Base-by-base conservation (phyloP, 106 monocot genomes). In the Apostasia ramifera region DNA sequence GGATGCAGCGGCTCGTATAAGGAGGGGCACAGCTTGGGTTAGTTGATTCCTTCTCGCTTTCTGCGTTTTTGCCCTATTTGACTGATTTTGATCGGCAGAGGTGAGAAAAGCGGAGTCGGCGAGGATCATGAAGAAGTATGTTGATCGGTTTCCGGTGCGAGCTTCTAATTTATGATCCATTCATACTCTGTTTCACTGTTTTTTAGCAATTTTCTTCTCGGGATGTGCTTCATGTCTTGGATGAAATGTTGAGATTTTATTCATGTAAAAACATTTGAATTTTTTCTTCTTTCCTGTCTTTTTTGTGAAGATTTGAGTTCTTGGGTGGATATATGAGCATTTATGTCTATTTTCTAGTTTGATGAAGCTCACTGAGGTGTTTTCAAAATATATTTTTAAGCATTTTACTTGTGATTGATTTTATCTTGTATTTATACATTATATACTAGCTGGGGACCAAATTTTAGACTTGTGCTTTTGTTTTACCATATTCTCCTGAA, bases 111-210 rank as follows among this genome's bases (percentile, higher is more conserved):
- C 41, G 12, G 73, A 73, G 51, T 73, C 73, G 52, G 44, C 73
- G 52, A 73, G 63, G 54, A 73, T 73, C 10, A 63, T 53, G 64
- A 53, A 51, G 44, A 73, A 73, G 62, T 73, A 73, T n/a, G 41
- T 10, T 14, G 55, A 73, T 13, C n/a, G 73, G 61, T 43, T 73
- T 61, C 73, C 73, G 62, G 73, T 73, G 44, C 38, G 59, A 11
- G 51, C 66, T 37, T 44, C 8, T 50, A 1, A 12, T 61, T 45
- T 63, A 44, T 63, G 9, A 1, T 45, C 62, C 0, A 44, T 45
- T 44, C 6, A 44, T 12, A 13, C n/a, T 63, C n/a, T 46, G 26
- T 26, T 26, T 26, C 26, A 26, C 26, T 26, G 26, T 63, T 63
- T 63, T 13, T 63, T 3, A 44, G n/a, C 62, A 45, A 63, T 43